Base-by-base conservation (phyloP, 352 stramenopile genomes). In the Aphanomyces stellatus region DNA sequence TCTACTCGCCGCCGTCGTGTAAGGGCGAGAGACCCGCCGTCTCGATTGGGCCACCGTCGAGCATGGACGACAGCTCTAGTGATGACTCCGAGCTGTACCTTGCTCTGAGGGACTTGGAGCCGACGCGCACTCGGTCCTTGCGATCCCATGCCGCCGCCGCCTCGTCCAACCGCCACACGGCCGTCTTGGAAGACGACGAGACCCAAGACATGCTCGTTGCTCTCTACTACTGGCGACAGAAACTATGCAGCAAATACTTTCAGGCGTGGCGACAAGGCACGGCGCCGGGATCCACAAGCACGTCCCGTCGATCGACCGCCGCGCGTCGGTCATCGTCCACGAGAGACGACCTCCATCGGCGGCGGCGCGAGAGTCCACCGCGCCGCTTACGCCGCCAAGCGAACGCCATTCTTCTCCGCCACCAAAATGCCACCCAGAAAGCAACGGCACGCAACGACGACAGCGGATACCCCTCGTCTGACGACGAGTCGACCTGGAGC, bases 191-290 rank as follows among this genome's bases (percentile, higher is more conserved):
- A 10, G 6, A 51, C 8, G 55, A 64, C 7, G 51, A 43, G 17
- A 53, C 33, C 2, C 55, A 64, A n/a, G 33, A 64, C 3, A 64
- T 51, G 22, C 33, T 64, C 4, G 35, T 64, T 13, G 55, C 55
- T 17, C 40, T 64, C 19, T 64, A 64, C 55, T 64, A 64, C 17
- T 64, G 55, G 55, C 55, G 55, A 5, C 55, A 64, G 22, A 49
- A 64, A 28, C 55, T 51, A 25, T 51, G 33, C 22, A 27, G 19
- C 34, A 49, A 35, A 24, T 37, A 24, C n/a, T 64, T 64, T 31
- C 31, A 64, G 11, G 10, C 2, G 27, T 64, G 55, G 55, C 33
- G 55, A 19, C 55, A 28, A 15, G 41, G 10, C 6, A 17, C 30
- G 33, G 25, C 35, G 34, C 51, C 40, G 11, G 43, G 30, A 3